phyloP scores from a whole-genome alignment of 2,329 filamentous ascomycete species.

The Pseudogymnoascus sp. region DNA sequence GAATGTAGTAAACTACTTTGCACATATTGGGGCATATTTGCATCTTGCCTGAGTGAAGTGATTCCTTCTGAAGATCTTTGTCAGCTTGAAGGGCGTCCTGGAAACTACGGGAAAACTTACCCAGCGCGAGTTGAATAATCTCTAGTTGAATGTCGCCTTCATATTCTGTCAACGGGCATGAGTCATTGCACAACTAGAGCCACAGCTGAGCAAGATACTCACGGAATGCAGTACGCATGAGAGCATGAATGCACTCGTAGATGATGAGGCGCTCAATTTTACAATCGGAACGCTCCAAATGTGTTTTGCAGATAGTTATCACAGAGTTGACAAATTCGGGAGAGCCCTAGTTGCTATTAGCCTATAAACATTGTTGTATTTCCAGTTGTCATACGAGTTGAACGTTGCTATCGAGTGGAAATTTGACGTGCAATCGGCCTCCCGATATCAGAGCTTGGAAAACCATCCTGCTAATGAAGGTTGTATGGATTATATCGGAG shows the following conservation, averaged over 20 bases:
- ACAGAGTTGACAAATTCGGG: not conserved
- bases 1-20: not conserved
- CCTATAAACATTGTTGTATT: not conserved
- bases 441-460: too few species aligned
- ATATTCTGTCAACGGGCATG: not conserved
- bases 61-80: not conserved
- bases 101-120: not conserved
- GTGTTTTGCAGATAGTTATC: not conserved
- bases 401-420: too few species aligned
- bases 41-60: not conserved
- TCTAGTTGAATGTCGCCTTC: not conserved
- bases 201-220: not conserved
- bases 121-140: not conserved
- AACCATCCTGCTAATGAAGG: not conserved
- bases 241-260: not conserved
- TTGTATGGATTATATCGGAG: not conserved
- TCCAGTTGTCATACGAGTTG: not conserved
- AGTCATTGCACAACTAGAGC: not conserved
- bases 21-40: not conserved
- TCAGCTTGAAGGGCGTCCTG: not conserved
- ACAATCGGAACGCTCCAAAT: not conserved
- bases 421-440: too few species aligned
- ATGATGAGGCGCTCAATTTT: not conserved
- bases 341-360: not conserved
- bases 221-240: not conserved